phyloP scores from a whole-genome alignment of 2,329 filamentous ascomycete species.

The Chaetomium sp. region DNA sequence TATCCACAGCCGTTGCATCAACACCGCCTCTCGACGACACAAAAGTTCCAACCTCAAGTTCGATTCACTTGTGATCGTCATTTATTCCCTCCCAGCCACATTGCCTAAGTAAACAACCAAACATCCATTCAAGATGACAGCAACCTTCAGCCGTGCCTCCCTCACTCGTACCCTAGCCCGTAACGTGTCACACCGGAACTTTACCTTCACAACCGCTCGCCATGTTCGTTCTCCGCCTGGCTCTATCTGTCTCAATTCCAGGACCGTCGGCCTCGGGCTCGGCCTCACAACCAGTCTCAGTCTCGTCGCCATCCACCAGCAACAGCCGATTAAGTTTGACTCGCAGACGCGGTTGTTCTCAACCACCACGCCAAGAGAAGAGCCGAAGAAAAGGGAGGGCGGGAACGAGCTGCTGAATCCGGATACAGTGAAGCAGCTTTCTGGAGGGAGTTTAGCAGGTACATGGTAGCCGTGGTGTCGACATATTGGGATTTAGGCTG shows the following conservation, averaged over 20 bases:
- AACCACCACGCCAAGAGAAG: background rate
- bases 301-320: constrained; percentile 23
- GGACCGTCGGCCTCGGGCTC: constrained; percentile 5
- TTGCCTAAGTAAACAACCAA: no score
- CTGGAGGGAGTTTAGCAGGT: constrained; percentile 49
- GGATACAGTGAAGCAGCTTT: constrained; percentile 43
- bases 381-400: no score
- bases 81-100: no score
- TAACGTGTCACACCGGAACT: no score
- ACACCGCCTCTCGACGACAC: no score
- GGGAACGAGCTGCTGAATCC: constrained; percentile 26
- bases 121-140: no score
- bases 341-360: constrained; percentile 5
- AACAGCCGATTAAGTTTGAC: constrained; percentile 28
- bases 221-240: background rate
- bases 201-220: no score
- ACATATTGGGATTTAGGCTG: background rate
- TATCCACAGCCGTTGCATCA: no score
- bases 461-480: background rate
- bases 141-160: no score
- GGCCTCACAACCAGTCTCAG: constrained; percentile 20
- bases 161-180: no score
- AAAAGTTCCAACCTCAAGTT: no score
- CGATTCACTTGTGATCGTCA: no score
- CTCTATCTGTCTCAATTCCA: background rate